Evolutionary conservation across 164 flowering plant species (phyloP), one percentile per base, ranked within the genome.

Genomic region (Magnolia sinica): DNA sequence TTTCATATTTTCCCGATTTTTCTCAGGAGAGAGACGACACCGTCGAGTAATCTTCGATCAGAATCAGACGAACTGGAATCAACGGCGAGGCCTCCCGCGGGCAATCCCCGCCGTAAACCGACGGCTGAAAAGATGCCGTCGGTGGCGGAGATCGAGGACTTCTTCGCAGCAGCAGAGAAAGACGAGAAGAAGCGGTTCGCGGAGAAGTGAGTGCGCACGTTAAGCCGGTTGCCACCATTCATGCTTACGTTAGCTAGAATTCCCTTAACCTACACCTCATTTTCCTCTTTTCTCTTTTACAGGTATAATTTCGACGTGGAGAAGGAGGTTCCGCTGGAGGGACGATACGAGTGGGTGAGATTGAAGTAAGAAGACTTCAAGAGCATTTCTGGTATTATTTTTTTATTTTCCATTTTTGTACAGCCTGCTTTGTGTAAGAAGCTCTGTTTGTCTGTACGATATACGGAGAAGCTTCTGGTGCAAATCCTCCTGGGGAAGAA

Each of bases 271-370:
- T 61, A 2, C 59, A 29, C 37, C 22, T 27, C 31, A 37, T 37
- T 37, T 37, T 37, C 45, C 45, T 37, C 45, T 37, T 24, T 27
- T 27, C 64, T 64, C 49, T 22, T 37, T 71, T 16, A 50, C 86
- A 92, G 97, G 91, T 92, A 91, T 83, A 92, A 92, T 72, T 92
- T 70, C 76, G 97, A 92, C 75, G 76, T 90, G 67, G 88, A 79
- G 78, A 91, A 85, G 81, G 97, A 91, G 55, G 81, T 78, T 76
- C 95, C 97, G 3, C 59, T 88, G 84, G 85, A 86, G 9, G 97
- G 97, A 18, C 90, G 92, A 24, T 92, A 89, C 84, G 82, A 89
- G 77, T 92, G 97, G 97, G 80, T 86, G 84, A 85, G 80, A 18
- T 78, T 90, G 72, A 86, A 84, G 82, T 85, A 82, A 87, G 74